Percentiles rank a stretch among this genome's conserved stretches.
These are phyloP conservation scores for Diaporthe citrichinensis DNA, from an alignment of 2,329 filamentous ascomycete genomes.

Conservation along the genomic window DNA sequence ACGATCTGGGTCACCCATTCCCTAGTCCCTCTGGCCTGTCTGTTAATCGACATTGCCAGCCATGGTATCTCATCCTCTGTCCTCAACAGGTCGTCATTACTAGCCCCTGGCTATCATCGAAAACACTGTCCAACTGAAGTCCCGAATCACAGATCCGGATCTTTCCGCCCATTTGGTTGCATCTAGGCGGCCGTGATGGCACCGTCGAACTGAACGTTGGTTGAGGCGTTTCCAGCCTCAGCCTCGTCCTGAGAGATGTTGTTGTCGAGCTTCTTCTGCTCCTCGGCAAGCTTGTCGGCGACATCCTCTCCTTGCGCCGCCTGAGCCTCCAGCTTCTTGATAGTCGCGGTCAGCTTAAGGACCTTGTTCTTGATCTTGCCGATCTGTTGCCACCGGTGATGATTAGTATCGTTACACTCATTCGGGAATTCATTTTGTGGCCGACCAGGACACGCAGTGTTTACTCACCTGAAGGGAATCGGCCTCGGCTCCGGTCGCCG, in stretches of 20 bases:
- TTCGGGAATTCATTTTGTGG: background rate
- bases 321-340: slow-evolving; percentile 60
- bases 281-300: slow-evolving; percentile 54
- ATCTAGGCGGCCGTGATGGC: slow-evolving; percentile 15
- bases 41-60: background rate
- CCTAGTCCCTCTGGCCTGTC: background rate
- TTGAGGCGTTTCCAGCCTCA: slow-evolving; percentile 56
- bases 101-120: slow-evolving; percentile 20
- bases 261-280: slow-evolving; percentile 60
- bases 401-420: background rate
- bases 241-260: slow-evolving; percentile 59
- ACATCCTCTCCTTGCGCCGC: slow-evolving; percentile 58
- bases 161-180: background rate
- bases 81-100: slow-evolving; percentile 27
- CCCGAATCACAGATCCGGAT: slow-evolving; percentile 28
- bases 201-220: slow-evolving; percentile 51
- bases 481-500: slow-evolving; percentile 53
- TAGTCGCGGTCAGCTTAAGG: slow-evolving; percentile 61
- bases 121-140: slow-evolving; percentile 2
- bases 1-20: background rate
- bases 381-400: slow-evolving; percentile 44
- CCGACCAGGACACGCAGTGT: slow-evolving; percentile 3
- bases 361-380: slow-evolving; percentile 67
- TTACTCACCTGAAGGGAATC: slow-evolving; percentile 56
- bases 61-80: slow-evolving; percentile 16